phyloP scores from a whole-genome alignment of 1,139 yeast species.

The Suhomyces taliae region DNA sequence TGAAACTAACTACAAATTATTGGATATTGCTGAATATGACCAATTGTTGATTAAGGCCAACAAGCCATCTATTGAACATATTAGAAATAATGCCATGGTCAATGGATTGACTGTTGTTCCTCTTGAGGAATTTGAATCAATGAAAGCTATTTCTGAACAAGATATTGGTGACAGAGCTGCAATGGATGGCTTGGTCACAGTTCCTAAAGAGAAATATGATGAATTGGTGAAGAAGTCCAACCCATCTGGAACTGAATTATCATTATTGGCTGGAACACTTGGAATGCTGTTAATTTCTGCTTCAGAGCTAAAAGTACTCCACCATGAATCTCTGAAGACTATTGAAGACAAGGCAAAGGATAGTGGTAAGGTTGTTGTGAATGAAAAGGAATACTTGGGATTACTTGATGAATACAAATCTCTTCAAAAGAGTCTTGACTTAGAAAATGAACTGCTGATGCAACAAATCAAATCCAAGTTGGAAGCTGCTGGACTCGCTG shows the following conservation, averaged over 20 bases:
- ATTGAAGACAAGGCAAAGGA: conserved; percentile 21
- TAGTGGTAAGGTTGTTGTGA: conserved; percentile 28
- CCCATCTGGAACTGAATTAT: conserved; percentile 21
- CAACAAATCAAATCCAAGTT: conserved; percentile 2
- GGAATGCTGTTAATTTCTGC: conserved; percentile 23
- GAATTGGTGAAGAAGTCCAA: conserved; percentile 13
- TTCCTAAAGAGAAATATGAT: conserved; percentile 12
- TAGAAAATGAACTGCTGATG: conserved; percentile 3
- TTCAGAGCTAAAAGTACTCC: conserved; percentile 21
- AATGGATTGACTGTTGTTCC: conserved; percentile 32
- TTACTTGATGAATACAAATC: conserved; percentile 1
- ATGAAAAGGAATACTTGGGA: conserved; percentile 21
- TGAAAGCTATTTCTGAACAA: conserved; percentile 14
- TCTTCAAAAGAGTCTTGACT: neutral
- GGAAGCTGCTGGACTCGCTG: conserved; percentile 34
- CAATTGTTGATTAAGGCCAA: conserved; percentile 35
- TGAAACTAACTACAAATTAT: conserved; percentile 25
- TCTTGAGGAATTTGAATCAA: conserved; percentile 23
- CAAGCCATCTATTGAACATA: conserved; percentile 37
- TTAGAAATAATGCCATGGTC: conserved; percentile 27
- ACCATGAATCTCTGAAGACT: conserved; percentile 10
- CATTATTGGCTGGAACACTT: conserved; percentile 21
- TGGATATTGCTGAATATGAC: conserved; percentile 30
- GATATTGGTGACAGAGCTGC: conserved; percentile 12
- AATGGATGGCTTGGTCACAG: conserved; percentile 13